Conservation (phyloP, 106 monocot species). For the Dioscorea dumetorum region DNA sequence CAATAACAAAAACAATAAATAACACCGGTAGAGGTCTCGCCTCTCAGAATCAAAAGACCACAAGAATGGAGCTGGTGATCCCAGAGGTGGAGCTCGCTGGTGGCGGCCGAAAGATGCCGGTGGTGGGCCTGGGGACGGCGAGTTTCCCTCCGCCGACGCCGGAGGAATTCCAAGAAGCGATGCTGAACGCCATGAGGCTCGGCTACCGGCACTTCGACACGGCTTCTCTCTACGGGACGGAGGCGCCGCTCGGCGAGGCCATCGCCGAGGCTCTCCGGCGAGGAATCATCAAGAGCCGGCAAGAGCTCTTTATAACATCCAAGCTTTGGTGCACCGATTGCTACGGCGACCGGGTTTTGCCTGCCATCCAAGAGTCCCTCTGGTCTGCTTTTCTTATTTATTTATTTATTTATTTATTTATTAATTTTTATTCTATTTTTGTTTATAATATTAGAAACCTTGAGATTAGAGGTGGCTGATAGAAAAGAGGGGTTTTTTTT, state of each 20-base stretch:
- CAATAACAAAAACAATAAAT: too few relatives aligned
- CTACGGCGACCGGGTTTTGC: constrained; percentile 4
- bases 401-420: too few relatives aligned
- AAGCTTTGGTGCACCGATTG: constrained; percentile 4
- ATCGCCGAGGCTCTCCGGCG: constrained; percentile 5
- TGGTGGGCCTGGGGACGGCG: constrained; percentile 29
- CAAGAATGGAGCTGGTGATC: neutral
- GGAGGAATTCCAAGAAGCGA: neutral
- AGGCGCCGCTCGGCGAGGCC: constrained; percentile 3
- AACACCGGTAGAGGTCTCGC: too few relatives aligned
- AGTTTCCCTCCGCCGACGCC: neutral
- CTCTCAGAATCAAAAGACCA: neutral
- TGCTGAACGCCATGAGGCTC: neutral
- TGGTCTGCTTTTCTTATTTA: neutral
- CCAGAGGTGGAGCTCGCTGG: neutral
- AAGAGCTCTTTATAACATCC: constrained; percentile 10
- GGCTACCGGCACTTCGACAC: constrained; percentile 18
- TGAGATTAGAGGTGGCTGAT: too few relatives aligned
- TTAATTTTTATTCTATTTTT: too few relatives aligned
- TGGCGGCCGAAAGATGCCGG: constrained; percentile 1
- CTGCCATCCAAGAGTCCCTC: neutral
- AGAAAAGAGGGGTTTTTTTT: too few relatives aligned
- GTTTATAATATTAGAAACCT: too few relatives aligned
- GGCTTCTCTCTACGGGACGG: neutral
- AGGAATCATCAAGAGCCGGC: neutral